These are phyloP conservation scores for Fraxinus cuspidata DNA, from an alignment of 257 asterid species.

Conservation along the genomic window DNA sequence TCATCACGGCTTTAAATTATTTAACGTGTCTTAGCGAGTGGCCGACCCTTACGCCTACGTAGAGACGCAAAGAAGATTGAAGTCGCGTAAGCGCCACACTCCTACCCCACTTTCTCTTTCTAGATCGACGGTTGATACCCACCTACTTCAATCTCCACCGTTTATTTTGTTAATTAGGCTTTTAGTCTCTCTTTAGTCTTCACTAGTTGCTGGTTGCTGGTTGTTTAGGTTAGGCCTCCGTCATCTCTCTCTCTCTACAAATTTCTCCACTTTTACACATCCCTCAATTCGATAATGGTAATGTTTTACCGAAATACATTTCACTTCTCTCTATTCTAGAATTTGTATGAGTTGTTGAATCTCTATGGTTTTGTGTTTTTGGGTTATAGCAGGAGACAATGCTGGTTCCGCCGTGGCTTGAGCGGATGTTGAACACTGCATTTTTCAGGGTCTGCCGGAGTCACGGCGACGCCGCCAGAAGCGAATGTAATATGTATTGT, in stretches of 20 bases:
- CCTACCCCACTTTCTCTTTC: constrained; percentile 24
- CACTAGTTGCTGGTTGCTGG: constrained; percentile 60
- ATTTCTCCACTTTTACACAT: constrained; percentile 34
- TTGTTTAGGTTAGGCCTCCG: constrained; percentile 74
- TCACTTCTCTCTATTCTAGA: not conserved
- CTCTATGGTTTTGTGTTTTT: constrained; percentile 6
- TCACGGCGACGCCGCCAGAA: constrained; percentile 80
- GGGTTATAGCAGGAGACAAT: constrained; percentile 43
- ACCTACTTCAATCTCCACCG: constrained; percentile 42
- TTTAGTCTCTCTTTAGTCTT: constrained; percentile 39
- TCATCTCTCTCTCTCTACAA: constrained; percentile 29
- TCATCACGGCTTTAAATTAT: constrained; percentile 26
- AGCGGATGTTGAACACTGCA: constrained; percentile 51
- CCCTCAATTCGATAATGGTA: constrained; percentile 40
- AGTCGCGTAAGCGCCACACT: constrained; percentile 76
- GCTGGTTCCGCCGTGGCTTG: constrained; percentile 93
- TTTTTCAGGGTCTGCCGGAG: constrained; percentile 75
- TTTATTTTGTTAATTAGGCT: constrained; percentile 32
- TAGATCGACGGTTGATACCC: constrained; percentile 48
- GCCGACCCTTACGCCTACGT: constrained; percentile 68
- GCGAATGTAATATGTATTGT: constrained; percentile 90
- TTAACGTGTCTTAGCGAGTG: constrained; percentile 41
- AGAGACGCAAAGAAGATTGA: constrained; percentile 73
- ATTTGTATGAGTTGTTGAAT: not conserved
- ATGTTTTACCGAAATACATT: constrained; percentile 2